A percentile compares a stretch with the other conserved stretches of the same genome.
Evolutionary conservation across 2,329 filamentous ascomycete species (phyloP).

Genomic region (Aspergillus persii): DNA sequence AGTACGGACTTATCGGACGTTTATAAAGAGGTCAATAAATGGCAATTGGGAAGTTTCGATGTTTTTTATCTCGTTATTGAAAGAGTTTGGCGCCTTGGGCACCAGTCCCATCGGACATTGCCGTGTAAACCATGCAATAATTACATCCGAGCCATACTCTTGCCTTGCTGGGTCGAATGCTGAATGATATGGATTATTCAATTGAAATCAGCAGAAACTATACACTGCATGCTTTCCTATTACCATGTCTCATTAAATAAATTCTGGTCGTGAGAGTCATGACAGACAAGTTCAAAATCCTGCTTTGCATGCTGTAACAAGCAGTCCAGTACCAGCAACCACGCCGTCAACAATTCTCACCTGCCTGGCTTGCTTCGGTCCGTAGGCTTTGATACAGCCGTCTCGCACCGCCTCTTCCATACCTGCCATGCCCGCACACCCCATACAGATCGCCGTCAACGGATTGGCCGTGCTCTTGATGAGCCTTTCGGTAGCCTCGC

Average conservation of each 20-base stretch:
- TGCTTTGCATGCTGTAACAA: constrained; percentile 39
- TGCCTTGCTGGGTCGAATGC: too few species aligned
- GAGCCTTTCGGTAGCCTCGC: constrained; percentile 66
- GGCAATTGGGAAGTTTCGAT: too few species aligned
- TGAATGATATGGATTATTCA: too few species aligned
- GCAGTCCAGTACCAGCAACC: constrained; percentile 36
- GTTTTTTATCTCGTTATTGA: not conserved
- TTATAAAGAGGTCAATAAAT: too few species aligned
- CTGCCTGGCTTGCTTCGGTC: constrained; percentile 55
- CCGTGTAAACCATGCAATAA: not conserved
- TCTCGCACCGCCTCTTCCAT: constrained; percentile 73
- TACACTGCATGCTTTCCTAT: too few species aligned
- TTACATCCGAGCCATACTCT: not conserved
- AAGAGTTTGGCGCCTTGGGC: not conserved
- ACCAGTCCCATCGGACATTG: not conserved
- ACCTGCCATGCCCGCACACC: constrained; percentile 88
- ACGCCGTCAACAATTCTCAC: constrained; percentile 74
- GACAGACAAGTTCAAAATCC: constrained; percentile 25
- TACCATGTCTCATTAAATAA: not conserved
- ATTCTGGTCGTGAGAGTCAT: not conserved
- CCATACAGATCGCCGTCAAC: constrained; percentile 72
- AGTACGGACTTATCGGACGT: too few species aligned
- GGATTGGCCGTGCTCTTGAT: constrained; percentile 49
- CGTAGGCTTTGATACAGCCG: constrained; percentile 64
- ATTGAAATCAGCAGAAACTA: too few species aligned